These are phyloP conservation scores for Gliomastix tumulicola DNA, from an alignment of 2,329 filamentous ascomycete species.

Conservation along the genomic window DNA sequence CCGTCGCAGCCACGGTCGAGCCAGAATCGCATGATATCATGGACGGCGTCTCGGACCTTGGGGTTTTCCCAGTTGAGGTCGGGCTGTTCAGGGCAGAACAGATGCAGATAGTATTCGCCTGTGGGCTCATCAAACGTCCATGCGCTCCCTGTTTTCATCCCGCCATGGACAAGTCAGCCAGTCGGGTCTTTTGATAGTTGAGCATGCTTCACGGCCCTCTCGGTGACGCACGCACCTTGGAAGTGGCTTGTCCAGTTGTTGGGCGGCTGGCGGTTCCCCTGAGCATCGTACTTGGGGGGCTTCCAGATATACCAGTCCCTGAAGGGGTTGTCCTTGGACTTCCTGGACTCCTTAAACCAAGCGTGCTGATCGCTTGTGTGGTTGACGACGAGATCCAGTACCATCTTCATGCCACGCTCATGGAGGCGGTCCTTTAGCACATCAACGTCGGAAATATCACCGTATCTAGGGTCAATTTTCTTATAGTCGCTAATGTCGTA, in stretches of 20 bases:
- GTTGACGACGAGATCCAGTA: slow-evolving; percentile 69
- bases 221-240: no score
- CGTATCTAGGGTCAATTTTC: slow-evolving; percentile 58
- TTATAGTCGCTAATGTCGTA: slow-evolving; percentile 68
- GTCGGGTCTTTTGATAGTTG: no score
- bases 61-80: slow-evolving; percentile 74
- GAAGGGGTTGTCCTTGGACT: slow-evolving; percentile 44
- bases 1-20: slow-evolving; percentile 60
- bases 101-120: slow-evolving; percentile 52
- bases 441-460: slow-evolving; percentile 61
- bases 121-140: slow-evolving; percentile 44
- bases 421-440: slow-evolving; percentile 54
- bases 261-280: slow-evolving; percentile 53
- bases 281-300: slow-evolving; percentile 44
- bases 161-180: no score
- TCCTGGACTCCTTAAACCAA: slow-evolving; percentile 51
- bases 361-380: slow-evolving; percentile 55
- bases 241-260: slow-evolving; percentile 48
- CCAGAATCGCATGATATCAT: slow-evolving; percentile 68
- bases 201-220: no score
- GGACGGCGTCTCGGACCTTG: slow-evolving; percentile 56
- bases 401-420: slow-evolving; percentile 56
- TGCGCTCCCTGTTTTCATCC: slow-evolving; percentile 32
- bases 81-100: slow-evolving; percentile 66
- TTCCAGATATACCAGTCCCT: slow-evolving; percentile 62